Evolutionary conservation across 176 grass and related monocot genomes (phyloP).

Genomic region (Avena insularis): DNA sequence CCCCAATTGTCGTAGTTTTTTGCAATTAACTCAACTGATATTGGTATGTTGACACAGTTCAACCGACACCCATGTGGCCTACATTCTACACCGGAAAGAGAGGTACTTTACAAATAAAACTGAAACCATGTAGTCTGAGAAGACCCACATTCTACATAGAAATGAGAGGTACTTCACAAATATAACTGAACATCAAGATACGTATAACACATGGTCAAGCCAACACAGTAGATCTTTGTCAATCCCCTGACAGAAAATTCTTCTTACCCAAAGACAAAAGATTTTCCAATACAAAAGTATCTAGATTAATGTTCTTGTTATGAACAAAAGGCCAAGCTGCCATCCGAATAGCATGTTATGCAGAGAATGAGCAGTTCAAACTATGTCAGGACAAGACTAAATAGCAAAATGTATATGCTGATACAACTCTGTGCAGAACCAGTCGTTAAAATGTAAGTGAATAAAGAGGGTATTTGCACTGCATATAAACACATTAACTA

Average conservation of each 20-base stretch:
- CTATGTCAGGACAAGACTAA: background rate
- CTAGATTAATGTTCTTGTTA: background rate
- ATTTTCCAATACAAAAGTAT: background rate
- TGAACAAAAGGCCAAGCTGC: background rate
- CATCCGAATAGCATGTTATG: background rate
- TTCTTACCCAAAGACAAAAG: background rate
- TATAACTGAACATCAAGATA: slow-evolving; percentile 1
- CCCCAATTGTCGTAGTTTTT: too few relatives aligned
- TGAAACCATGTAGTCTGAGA: background rate
- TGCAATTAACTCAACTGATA: background rate
- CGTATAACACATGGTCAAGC: background rate
- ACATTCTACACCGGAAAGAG: background rate
- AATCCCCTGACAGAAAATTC: background rate
- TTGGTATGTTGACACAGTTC: background rate
- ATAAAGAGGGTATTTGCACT: background rate
- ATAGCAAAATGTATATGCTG: background rate
- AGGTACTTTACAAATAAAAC: background rate
- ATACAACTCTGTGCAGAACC: background rate
- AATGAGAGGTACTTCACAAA: background rate
- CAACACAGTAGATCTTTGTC: background rate
- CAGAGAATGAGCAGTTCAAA: background rate
- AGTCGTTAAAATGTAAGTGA: background rate
- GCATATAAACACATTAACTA: slow-evolving; percentile 21
- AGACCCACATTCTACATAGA: background rate
- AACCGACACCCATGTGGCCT: background rate